These are phyloP conservation scores for Boletus reticuloceps DNA, from an alignment of 768 basidiomycete genomes.

Conservation along the genomic window DNA sequence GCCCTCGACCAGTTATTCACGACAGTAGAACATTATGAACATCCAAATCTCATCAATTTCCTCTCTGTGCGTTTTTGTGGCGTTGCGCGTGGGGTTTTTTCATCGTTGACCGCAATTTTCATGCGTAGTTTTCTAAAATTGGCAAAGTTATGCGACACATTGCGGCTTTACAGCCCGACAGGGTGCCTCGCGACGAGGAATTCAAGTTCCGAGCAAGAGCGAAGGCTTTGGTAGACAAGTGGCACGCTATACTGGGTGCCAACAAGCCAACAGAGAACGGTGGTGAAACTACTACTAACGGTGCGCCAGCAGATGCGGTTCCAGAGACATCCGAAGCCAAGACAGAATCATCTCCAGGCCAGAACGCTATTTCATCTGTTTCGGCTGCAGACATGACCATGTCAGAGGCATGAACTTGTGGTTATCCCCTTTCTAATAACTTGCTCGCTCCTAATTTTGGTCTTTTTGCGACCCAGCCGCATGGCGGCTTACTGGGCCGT, in stretches of 20 bases:
- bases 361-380: constrained; percentile 29
- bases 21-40: constrained; percentile 71
- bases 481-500: constrained; percentile 7
- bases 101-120: constrained; percentile 8
- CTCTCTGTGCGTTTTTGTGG: constrained; percentile 45
- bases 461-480: constrained; percentile 8
- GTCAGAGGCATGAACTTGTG: constrained; percentile 35
- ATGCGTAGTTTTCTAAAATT: constrained; percentile 44
- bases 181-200: constrained; percentile 51
- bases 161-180: constrained; percentile 39
- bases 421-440: constrained; percentile 8
- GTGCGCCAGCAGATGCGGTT: constrained; percentile 20
- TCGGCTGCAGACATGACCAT: constrained; percentile 40
- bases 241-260: constrained; percentile 39
- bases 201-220: constrained; percentile 53
- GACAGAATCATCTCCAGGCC: constrained; percentile 19
- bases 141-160: constrained; percentile 65
- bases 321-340: constrained; percentile 22
- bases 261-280: constrained; percentile 33
- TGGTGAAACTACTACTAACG: constrained; percentile 27
- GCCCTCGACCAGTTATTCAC: constrained; percentile 68
- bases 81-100: constrained; percentile 2
- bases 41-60: constrained; percentile 71
- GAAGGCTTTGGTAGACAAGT: constrained; percentile 44
- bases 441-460: constrained; percentile 15